Conservation (phyloP, 345 rosid genomes). For the rapeseed (Brassica napus) region Da-Ae NC_063440.1:7252001-7252500, state of each 20-base stretch:
- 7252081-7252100: not conserved
- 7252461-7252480: constrained; percentile 96
- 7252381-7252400: not conserved
- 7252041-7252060: constrained; percentile 87
- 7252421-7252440: constrained; percentile 84
- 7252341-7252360: constrained; percentile 63
- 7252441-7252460: constrained; percentile 93
- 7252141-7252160: constrained; percentile 91
- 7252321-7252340: constrained; percentile 97
- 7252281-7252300: constrained; percentile 98
- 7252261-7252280: constrained; percentile 93
- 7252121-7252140: constrained; percentile 78
- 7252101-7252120: not conserved
- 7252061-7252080: constrained; percentile 53
- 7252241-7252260: constrained; percentile 97
- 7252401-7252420: not conserved
- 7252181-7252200: constrained; percentile 97
- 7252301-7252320: constrained; percentile 98
- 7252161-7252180: constrained; percentile 98
- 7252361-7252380: not conserved
- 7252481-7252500: constrained; percentile 86
- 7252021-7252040: constrained; percentile 98
- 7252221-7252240: constrained; percentile 96
- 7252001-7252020: constrained; percentile 99
- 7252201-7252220: constrained; percentile 94